Conservation (phyloP, 768 basidiomycete species). For the Mrakia gelida region DNA sequence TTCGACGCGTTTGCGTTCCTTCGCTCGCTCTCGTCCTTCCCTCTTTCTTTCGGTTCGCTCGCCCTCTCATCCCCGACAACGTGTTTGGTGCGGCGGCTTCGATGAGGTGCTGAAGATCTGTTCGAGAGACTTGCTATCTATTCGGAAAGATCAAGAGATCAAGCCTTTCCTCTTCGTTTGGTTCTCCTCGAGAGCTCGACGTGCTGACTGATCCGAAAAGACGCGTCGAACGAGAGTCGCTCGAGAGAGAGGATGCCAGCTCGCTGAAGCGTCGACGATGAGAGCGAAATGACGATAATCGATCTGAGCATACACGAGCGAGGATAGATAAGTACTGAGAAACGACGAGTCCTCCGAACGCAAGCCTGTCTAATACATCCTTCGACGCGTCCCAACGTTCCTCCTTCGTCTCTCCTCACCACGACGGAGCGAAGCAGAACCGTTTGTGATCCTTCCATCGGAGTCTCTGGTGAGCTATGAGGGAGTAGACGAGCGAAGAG, state of each 20-base stretch:
- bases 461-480: background rate
- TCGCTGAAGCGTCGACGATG: no score
- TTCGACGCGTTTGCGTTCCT: no score
- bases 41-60: background rate
- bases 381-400: background rate
- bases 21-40: background rate
- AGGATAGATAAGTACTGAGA: no score
- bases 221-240: no score
- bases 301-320: no score
- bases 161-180: no score
- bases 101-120: background rate
- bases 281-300: no score
- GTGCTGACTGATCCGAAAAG: background rate
- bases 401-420: background rate
- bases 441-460: background rate
- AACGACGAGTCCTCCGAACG: no score
- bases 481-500: background rate
- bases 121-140: background rate
- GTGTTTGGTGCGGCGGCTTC: background rate
- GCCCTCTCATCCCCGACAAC: background rate
- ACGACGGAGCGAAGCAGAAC: background rate
- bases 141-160: conserved; percentile 7
- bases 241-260: no score
- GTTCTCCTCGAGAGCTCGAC: no score
- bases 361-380: background rate